Evolutionary conservation across 2,329 filamentous ascomycete genomes (phyloP).

Genomic region (Triangularia verruculosa): DNA sequence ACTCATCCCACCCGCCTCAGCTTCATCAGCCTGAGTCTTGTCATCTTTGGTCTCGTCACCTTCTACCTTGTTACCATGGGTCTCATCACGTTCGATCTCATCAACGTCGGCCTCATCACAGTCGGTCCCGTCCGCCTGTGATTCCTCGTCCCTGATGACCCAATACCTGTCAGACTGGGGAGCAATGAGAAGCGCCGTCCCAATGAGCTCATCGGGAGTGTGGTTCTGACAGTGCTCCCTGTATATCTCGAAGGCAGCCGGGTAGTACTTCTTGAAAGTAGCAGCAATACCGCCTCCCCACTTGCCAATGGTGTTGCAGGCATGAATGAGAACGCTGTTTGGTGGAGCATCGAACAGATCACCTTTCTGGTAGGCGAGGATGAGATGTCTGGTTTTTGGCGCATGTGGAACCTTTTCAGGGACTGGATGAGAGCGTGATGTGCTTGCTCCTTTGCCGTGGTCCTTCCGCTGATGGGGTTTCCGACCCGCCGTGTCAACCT

Average conservation of each 20-base stretch:
- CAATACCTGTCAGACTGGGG: slow-evolving; percentile 9
- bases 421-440: background rate
- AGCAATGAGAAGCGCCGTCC: slow-evolving; percentile 23
- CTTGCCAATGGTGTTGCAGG: slow-evolving; percentile 25
- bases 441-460: background rate
- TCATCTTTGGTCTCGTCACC: background rate
- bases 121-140: too few relatives aligned
- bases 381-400: background rate
- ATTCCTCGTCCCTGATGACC: background rate
- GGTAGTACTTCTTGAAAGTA: slow-evolving; percentile 21
- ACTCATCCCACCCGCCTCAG: too few relatives aligned
- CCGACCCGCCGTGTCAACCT: background rate
- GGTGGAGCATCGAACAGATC: slow-evolving; percentile 21
- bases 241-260: slow-evolving; percentile 20
- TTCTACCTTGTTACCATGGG: too few relatives aligned
- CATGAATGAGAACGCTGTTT: slow-evolving; percentile 25
- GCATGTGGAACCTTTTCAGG: background rate
- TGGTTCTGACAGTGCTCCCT: slow-evolving; percentile 18
- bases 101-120: background rate
- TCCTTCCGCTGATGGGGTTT: background rate
- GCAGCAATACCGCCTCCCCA: slow-evolving; percentile 24
- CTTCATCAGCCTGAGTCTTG: too few relatives aligned
- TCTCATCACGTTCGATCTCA: background rate
- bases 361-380: slow-evolving; percentile 9
- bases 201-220: slow-evolving; percentile 14